A percentile compares a stretch with the other conserved stretches of the same genome.
Conservation (phyloP, 257 asterid species). For the Ocimum tenuiflorum region DNA sequence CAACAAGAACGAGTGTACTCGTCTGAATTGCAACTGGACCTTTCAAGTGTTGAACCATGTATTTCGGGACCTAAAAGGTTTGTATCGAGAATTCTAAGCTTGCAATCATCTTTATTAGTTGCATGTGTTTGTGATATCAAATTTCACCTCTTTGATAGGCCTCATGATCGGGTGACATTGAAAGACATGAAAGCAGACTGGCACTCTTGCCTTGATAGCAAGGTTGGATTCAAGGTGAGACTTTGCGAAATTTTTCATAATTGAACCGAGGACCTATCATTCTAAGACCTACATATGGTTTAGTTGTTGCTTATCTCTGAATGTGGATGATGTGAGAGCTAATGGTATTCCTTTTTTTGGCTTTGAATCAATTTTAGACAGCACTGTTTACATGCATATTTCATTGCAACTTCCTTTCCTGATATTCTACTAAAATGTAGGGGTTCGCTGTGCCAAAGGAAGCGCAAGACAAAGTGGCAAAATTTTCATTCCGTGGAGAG, state of each 20-base stretch:
- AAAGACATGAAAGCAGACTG: conserved; percentile 91
- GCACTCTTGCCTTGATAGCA: conserved; percentile 86
- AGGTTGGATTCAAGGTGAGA: conserved; percentile 90
- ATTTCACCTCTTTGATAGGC: conserved; percentile 39
- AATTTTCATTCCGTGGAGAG: conserved; percentile 74
- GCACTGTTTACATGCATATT: neutral
- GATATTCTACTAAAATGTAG: conserved; percentile 29
- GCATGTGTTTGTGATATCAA: conserved; percentile 10
- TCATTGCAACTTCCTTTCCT: neutral
- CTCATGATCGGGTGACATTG: conserved; percentile 86
- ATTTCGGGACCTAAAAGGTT: conserved; percentile 94
- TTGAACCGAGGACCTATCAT: conserved; percentile 1
- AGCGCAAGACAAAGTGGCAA: conserved; percentile 65
- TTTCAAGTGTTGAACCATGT: conserved; percentile 74
- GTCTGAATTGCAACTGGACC: conserved; percentile 58
- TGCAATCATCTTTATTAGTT: neutral
- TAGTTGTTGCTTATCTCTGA: neutral
- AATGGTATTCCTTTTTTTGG: neutral
- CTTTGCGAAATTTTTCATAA: neutral
- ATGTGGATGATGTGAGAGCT: conserved; percentile 3
- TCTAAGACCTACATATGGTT: neutral
- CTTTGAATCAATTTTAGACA: neutral
- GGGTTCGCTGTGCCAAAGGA: conserved; percentile 93
- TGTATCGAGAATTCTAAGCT: neutral
- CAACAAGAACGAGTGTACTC: conserved; percentile 78